phyloP scores from a whole-genome alignment of 495 filamentous ascomycete species.

The Oidiodendron maius region DNA sequence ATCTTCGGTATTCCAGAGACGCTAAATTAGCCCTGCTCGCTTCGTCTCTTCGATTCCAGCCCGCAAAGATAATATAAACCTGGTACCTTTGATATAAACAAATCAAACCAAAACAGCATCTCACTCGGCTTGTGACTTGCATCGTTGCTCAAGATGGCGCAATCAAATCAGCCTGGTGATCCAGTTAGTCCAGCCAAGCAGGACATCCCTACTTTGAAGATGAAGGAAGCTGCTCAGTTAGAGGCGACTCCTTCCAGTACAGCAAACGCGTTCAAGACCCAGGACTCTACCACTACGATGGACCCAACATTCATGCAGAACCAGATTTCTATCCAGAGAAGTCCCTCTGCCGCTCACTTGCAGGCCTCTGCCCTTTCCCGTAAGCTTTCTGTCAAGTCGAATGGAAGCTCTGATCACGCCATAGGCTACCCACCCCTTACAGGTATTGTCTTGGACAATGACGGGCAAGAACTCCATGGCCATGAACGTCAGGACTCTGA shows the following conservation, averaged over 20 bases:
- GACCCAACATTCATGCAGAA: slow-evolving; percentile 18
- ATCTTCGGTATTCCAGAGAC: too few species aligned
- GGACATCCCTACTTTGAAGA: slow-evolving; percentile 4
- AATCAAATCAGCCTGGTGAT: background rate
- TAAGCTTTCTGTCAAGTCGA: slow-evolving; percentile 14
- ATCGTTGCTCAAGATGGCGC: slow-evolving; percentile 8
- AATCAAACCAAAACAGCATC: too few species aligned
- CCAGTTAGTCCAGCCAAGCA: background rate
- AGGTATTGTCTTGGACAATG: background rate
- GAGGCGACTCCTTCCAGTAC: slow-evolving; percentile 6
- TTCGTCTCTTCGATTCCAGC: too few species aligned
- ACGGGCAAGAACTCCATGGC: background rate
- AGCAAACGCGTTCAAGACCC: background rate
- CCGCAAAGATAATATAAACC: too few species aligned
- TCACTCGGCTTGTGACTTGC: background rate
- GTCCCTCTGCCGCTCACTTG: slow-evolving; percentile 5
- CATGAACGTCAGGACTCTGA: slow-evolving; percentile 4
- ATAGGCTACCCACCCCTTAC: background rate
- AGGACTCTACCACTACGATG: background rate
- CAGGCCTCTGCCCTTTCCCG: slow-evolving; percentile 12
- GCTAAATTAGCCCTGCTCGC: too few species aligned
- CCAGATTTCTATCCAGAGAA: slow-evolving; percentile 17
- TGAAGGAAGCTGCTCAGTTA: slow-evolving; percentile 12
- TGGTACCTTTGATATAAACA: too few species aligned
- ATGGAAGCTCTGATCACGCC: slow-evolving; percentile 10